Percentiles rank a stretch among this genome's conserved stretches.
phyloP scores from a whole-genome alignment of 73 alveolate genomes.

The Durusdinium trenchii region DNA sequence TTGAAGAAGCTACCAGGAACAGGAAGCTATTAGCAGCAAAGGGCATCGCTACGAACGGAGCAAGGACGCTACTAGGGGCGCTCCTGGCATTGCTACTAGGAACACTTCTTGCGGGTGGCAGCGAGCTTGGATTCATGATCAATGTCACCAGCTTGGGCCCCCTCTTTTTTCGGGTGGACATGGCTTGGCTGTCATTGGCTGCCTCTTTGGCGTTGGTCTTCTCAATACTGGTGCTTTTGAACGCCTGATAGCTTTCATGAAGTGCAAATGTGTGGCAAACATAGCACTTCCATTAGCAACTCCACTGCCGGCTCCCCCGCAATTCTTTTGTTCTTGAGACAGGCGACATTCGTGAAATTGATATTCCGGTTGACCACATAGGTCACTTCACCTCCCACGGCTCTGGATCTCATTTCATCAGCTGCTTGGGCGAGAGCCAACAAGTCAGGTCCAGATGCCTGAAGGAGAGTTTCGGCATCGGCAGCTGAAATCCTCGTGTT shows the following conservation, averaged over 20 bases:
- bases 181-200: no score
- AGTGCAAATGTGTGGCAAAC: not conserved
- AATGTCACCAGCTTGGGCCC: no score
- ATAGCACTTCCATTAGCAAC: not conserved
- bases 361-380: slow-evolving; percentile 85
- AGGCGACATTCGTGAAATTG: slow-evolving; percentile 57
- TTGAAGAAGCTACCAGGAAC: no score
- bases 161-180: no score
- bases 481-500: not conserved
- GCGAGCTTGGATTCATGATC: no score
- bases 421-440: slow-evolving; percentile 42
- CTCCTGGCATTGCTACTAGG: no score
- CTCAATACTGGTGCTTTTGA: not conserved
- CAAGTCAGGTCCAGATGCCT: slow-evolving; percentile 46
- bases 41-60: no score
- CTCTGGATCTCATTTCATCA: slow-evolving; percentile 21
- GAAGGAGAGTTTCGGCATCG: slow-evolving; percentile 50
- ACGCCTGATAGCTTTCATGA: not conserved
- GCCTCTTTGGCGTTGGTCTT: not conserved
- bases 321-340: not conserved
- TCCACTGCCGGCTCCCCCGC: not conserved
- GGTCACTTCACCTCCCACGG: slow-evolving; percentile 33
- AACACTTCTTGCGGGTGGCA: no score
- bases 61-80: no score
- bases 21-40: no score